Base-by-base conservation (phyloP, 2,329 filamentous ascomycete species). In the Apiospora koreana region DNA sequence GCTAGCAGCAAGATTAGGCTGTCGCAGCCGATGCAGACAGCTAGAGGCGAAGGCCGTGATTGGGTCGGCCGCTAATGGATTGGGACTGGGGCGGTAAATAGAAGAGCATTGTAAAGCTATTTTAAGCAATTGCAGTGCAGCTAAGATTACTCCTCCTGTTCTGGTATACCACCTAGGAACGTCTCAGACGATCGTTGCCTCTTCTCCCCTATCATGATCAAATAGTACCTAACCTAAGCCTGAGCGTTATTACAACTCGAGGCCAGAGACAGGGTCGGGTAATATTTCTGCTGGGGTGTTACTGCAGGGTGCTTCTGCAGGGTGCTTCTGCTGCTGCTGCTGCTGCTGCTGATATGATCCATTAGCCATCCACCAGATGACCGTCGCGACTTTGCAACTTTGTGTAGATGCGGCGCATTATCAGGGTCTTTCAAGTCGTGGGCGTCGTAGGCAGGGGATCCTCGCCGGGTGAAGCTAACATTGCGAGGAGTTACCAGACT, bases 1-100 rank as follows among this genome's bases (percentile, higher is more conserved):
- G 54, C 54, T 62, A 58, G 50, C 50, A 58, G 50, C 50, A 21
- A 58, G 25, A 35, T n/a, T 58, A 58, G 50, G 50, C 50, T 58
- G 50, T 58, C 50, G 50, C 28, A 58, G 25, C 48, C 48, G 25
- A 8, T 8, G 50, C 28, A 35, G 18, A n/a, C 50, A 16, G 28
- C 5, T 10, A 21, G 50, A 35, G 9, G 28, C 28, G 54, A 18
- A 10, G 31, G 16, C 18, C 28, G 50, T 58, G 50, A 58, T 58
- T 58, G 50, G 50, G 28, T 21, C 28, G 16, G 50, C 16, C 14
- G 28, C 18, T 31, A 18, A 58, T 35, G 28, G 50, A 31, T 21
- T 31, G 21, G 54, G 18, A 31, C 48, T 31, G 50, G 54, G 54
- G 54, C 54, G 31, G 31, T 38, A 62, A 38, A 35, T 21, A 62